Base-by-base conservation (phyloP, 2,329 filamentous ascomycete genomes). In the Acrocalymma vagum region DNA sequence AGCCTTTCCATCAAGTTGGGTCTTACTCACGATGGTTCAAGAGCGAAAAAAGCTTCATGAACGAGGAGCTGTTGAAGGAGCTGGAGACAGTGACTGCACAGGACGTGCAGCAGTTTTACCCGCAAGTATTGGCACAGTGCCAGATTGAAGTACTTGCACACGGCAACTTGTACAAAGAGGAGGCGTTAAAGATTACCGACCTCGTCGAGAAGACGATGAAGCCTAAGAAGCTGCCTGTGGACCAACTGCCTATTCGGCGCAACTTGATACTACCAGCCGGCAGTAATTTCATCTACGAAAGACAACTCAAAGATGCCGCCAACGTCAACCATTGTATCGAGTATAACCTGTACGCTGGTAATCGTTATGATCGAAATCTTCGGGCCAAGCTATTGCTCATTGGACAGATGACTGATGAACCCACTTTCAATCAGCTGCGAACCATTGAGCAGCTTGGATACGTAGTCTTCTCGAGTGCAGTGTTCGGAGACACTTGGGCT, bases 371-470 rank as follows among this genome's bases (percentile, higher is more conserved):
- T 61, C 80, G 85, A n/a, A 64, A 71, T 5, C 70, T 88, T 9
- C 83, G 90, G 13, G 88, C 92, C 10, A 91, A 88, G 69, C 80
- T 89, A 1, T 77, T 95, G 27, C 78, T 99, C 5, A 80, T 96
- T 27, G 87, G 90, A 17, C 94, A 97, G 70, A 88, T 99, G 73
- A 85, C 90, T 0, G 88, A 95, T 41, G 94, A 99, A 72, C 92
- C 92, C 4, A 88, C 88, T 7, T 99, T 97, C 64, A 90, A 99
- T 70, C 91, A 95, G 68, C 79, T 99, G 6, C 84, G 94, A 33
- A 97, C 94, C 28, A 96, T 97, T 71, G 93, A 99, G 69, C 93
- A 99, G 72, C 85, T 99, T 6, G 94, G 94, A 9, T 99, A 99
- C 58, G 89, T 99, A 37, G 93, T 99, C 1, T 96, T 93, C 71